Evolutionary conservation across 768 basidiomycete genomes (phyloP), one percentile per base, ranked within the genome.

Genomic region (Naganishia kalamii): DNA sequence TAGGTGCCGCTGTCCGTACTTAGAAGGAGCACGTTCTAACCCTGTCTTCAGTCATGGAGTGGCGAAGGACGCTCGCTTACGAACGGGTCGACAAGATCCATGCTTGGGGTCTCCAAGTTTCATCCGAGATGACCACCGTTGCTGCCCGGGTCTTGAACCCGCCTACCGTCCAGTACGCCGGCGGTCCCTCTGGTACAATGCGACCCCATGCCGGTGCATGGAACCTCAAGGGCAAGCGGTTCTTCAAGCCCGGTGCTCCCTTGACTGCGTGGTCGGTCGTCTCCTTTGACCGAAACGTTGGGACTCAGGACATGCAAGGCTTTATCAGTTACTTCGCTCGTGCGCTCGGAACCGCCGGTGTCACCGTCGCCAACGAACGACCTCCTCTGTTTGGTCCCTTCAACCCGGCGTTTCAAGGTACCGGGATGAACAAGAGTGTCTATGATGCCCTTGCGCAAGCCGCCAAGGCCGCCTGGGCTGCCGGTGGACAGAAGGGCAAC

Each of bases 81-180:
- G 74, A 76, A 60, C 64, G 51, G 13, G 69, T 72, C 48, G 32
- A 37, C 29, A 77, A 75, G 68, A 68, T 77, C 52, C 30, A 60
- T 10, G 72, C 69, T 11, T 78, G 77, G 77, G 77, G 77, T n/a
- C 49, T 77, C 23, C 68, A 74, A 37, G 71, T 78, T 44, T 66
- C 71, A 46, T 37, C 15, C 1, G 48, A 68, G 10, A 70, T 78
- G 72, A 67, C 74, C 27, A 50, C 70, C 27, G 54, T 75, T 37
- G 30, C 69, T 29, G 77, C 74, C n/a, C 69, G 77, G 6, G 65
- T 78, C n/a, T 64, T 78, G 0, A 49, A 67, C 13, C 65, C 76
- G 8, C 77, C 77, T 3, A 47, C 44, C 13, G 67, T 78, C 23
- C 41, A 65, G 11, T 78, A 76, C 63, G 70, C 64, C 12, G 60